These are phyloP conservation scores for Dictyostelium brefeldianum DNA, from an alignment of 78 protist genomes.

Conservation along the genomic window DNA sequence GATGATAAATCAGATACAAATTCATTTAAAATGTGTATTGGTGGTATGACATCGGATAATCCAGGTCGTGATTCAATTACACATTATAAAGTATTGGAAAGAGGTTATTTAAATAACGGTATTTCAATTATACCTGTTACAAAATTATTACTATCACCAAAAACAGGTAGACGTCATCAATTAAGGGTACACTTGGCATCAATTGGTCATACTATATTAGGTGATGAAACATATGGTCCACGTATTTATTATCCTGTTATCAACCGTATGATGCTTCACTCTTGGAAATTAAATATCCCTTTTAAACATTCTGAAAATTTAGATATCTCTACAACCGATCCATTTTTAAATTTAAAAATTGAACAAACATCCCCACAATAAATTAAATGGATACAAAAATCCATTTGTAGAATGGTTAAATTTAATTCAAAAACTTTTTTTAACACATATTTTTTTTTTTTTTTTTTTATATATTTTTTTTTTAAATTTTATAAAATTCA, in stretches of 20 bases:
- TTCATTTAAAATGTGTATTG: conserved; percentile 60
- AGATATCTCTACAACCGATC: neutral
- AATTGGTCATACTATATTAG: conserved; percentile 46
- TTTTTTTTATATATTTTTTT: too few relatives aligned
- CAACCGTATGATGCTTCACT: conserved; percentile 54
- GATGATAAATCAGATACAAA: conserved; percentile 12
- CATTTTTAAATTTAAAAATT: neutral
- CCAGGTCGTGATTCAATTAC: conserved; percentile 30
- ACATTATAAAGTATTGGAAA: conserved; percentile 20
- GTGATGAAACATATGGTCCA: conserved; percentile 68
- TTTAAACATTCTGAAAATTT: conserved; percentile 5
- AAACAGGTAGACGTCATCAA: conserved; percentile 66
- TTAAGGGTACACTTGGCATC: conserved; percentile 32
- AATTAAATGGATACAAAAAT: too few relatives aligned
- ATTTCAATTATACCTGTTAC: neutral
- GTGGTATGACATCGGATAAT: neutral
- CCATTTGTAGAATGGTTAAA: too few relatives aligned
- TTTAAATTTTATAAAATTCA: too few relatives aligned
- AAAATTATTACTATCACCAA: conserved; percentile 26
- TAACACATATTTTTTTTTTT: too few relatives aligned
- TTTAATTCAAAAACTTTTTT: too few relatives aligned
- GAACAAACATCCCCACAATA: neutral
- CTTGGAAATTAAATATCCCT: conserved; percentile 53
- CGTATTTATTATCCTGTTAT: neutral
- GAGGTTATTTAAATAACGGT: conserved; percentile 16